These are phyloP conservation scores for Aspergillus ruber DNA, from an alignment of 2,329 filamentous ascomycete species.

Conservation along the genomic window DNA sequence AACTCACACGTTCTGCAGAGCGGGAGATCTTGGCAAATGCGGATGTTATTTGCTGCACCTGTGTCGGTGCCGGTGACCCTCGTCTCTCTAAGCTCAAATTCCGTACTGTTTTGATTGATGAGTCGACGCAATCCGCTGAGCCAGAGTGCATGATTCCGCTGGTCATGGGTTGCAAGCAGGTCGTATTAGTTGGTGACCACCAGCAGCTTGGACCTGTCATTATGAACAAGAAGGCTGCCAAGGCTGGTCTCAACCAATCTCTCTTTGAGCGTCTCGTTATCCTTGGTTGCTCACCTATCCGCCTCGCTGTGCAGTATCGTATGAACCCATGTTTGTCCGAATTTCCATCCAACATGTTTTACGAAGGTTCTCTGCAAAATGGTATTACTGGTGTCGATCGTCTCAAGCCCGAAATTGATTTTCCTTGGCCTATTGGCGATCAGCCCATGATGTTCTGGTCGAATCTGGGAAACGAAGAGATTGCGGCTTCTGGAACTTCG, in stretches of 20 bases:
- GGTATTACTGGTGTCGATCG: conserved; percentile 86
- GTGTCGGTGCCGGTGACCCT: conserved; percentile 92
- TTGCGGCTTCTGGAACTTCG: conserved; percentile 93
- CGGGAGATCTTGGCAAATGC: conserved; percentile 91
- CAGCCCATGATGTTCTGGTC: conserved; percentile 99
- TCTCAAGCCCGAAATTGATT: conserved; percentile 87
- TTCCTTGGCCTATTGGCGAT: conserved; percentile 91
- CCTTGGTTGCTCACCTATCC: conserved; percentile 82
- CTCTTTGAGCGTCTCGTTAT: conserved; percentile 94
- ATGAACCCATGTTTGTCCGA: conserved; percentile 98
- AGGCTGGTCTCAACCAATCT: conserved; percentile 96
- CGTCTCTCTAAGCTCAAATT: conserved; percentile 97
- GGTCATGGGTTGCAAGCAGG: conserved; percentile 95
- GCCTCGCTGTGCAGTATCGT: conserved; percentile 93
- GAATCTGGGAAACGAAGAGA: conserved; percentile 94
- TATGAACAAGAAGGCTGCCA: conserved; percentile 99
- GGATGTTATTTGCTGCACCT: conserved; percentile 98
- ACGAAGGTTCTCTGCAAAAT: conserved; percentile 94
- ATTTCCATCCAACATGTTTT: conserved; percentile 99
- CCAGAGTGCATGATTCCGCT: conserved; percentile 98
- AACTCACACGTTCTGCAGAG: conserved; percentile 86
- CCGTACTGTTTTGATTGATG: conserved; percentile 93
- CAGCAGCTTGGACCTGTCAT: conserved; percentile 97
- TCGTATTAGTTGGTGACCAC: conserved; percentile 96
- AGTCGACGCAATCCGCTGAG: conserved; percentile 96